Evolutionary conservation across 352 stramenopile species (phyloP).

Genomic region (Globisporangium spiculum): DNA sequence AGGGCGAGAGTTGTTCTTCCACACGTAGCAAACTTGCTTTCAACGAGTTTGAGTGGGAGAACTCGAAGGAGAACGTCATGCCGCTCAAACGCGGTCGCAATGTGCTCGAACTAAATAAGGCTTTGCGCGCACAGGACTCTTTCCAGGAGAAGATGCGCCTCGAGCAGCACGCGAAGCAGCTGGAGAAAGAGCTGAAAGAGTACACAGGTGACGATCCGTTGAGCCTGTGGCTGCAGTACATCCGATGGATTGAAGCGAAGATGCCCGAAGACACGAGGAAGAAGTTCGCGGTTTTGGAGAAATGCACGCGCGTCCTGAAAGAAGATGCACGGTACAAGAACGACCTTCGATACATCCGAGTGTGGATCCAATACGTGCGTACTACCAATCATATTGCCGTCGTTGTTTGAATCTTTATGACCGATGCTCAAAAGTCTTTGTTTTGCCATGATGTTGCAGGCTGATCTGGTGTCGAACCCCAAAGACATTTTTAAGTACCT

Average conservation of each 20-base stretch:
- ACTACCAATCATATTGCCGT: neutral
- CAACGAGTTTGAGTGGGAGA: conserved; percentile 76
- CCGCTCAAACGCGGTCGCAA: conserved; percentile 78
- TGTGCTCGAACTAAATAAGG: conserved; percentile 74
- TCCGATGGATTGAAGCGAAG: conserved; percentile 78
- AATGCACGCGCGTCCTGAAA: conserved; percentile 73
- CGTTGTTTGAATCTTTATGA: neutral
- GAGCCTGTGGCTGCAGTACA: conserved; percentile 62
- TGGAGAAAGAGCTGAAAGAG: conserved; percentile 40
- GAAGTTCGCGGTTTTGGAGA: conserved; percentile 71
- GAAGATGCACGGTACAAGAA: conserved; percentile 61
- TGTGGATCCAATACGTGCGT: conserved; percentile 89
- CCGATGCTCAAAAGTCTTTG: neutral
- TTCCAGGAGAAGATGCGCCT: conserved; percentile 60
- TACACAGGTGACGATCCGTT: conserved; percentile 72
- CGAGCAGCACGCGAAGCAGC: conserved; percentile 47
- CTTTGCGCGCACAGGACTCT: conserved; percentile 57
- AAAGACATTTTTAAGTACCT: conserved; percentile 90
- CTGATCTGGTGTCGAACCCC: conserved; percentile 80
- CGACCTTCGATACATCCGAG: conserved; percentile 74
- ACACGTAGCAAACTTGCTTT: conserved; percentile 5
- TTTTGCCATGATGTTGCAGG: conserved; percentile 31
- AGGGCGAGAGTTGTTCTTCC: conserved; percentile 1
- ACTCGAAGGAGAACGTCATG: conserved; percentile 87
- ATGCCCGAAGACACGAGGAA: conserved; percentile 83